Evolutionary conservation across 2,329 filamentous ascomycete genomes (phyloP).

Genomic region (Lecanicillium sp.): DNA sequence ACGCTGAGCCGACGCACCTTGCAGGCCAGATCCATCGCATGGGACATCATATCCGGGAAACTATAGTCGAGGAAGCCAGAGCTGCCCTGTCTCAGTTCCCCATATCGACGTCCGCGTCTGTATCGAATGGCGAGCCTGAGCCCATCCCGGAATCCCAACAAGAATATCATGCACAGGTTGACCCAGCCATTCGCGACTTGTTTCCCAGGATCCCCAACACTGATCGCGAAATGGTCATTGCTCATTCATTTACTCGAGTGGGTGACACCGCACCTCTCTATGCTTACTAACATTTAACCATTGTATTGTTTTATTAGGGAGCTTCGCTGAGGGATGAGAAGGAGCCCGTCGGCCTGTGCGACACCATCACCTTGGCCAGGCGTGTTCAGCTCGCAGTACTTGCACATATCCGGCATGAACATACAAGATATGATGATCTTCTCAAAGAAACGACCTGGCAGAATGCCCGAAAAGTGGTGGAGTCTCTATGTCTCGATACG

Average conservation of each 20-base stretch:
- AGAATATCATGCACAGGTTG: constrained; percentile 55
- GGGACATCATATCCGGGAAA: constrained; percentile 53
- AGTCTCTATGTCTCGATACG: constrained; percentile 53
- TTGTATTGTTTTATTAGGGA: constrained; percentile 28
- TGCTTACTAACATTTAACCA: constrained; percentile 8
- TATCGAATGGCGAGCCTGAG: constrained; percentile 35
- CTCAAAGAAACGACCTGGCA: constrained; percentile 50
- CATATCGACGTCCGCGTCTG: constrained; percentile 5
- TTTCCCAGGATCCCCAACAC: constrained; percentile 60
- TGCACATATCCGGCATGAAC: constrained; percentile 59
- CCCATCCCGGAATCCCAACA: constrained; percentile 51
- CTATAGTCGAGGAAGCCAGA: constrained; percentile 50
- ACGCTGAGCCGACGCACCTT: constrained; percentile 27
- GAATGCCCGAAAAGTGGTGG: constrained; percentile 54
- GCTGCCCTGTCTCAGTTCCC: constrained; percentile 16
- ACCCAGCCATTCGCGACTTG: constrained; percentile 53
- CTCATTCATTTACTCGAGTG: constrained; percentile 57
- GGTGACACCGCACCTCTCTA: constrained; percentile 16
- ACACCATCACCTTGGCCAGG: constrained; percentile 48
- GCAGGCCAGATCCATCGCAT: constrained; percentile 49
- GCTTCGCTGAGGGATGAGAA: constrained; percentile 42
- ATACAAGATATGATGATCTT: constrained; percentile 57
- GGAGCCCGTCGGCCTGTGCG: constrained; percentile 50
- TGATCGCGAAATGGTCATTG: constrained; percentile 54
- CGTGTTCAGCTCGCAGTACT: constrained; percentile 58